Conservation (phyloP, 1,284 basidiomycete species). For the Fomitopsis betulina region DNA sequence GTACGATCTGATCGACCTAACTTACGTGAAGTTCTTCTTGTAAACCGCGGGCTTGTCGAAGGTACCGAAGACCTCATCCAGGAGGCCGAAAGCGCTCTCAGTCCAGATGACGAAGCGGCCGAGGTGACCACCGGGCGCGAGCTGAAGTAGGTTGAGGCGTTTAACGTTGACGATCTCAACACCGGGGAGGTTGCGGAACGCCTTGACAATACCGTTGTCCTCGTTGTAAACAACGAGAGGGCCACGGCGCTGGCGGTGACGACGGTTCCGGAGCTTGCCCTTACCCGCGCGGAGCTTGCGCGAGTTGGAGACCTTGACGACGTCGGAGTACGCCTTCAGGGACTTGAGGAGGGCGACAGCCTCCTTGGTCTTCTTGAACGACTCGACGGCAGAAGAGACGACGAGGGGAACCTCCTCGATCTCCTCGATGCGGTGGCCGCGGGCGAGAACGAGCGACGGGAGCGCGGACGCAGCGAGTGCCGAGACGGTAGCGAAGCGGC, state of each 20-base stretch:
- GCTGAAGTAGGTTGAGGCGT: slow-evolving; percentile 96
- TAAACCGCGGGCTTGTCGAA: slow-evolving; percentile 78
- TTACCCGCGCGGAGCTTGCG: slow-evolving; percentile 96
- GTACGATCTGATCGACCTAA: slow-evolving; percentile 13
- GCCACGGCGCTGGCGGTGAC: slow-evolving; percentile 96
- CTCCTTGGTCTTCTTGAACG: slow-evolving; percentile 95
- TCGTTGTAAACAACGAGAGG: slow-evolving; percentile 98
- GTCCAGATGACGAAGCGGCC: slow-evolving; percentile 99
- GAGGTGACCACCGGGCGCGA: slow-evolving; percentile 98
- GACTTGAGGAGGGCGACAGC: slow-evolving; percentile 93
- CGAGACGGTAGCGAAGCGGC: slow-evolving; percentile 96
- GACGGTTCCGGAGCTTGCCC: slow-evolving; percentile 97
- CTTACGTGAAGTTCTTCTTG: slow-evolving; percentile 93
- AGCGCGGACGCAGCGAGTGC: slow-evolving; percentile 97
- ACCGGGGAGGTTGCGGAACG: slow-evolving; percentile 98
- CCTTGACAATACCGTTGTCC: slow-evolving; percentile 97
- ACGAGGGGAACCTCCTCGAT: slow-evolving; percentile 98
- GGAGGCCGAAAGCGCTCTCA: slow-evolving; percentile 87
- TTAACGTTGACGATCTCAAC: slow-evolving; percentile 97
- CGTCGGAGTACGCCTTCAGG: slow-evolving; percentile 89
- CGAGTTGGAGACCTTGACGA: slow-evolving; percentile 96
- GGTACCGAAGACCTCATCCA: slow-evolving; percentile 95
- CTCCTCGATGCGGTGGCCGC: slow-evolving; percentile 98
- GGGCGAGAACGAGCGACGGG: slow-evolving; percentile 97
- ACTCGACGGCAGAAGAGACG: slow-evolving; percentile 76